A percentile compares a stretch with the other conserved stretches of the same genome.
These are phyloP conservation scores for Phytophthora multivora DNA, from an alignment of 352 stramenopile genomes.

Conservation along the genomic window DNA sequence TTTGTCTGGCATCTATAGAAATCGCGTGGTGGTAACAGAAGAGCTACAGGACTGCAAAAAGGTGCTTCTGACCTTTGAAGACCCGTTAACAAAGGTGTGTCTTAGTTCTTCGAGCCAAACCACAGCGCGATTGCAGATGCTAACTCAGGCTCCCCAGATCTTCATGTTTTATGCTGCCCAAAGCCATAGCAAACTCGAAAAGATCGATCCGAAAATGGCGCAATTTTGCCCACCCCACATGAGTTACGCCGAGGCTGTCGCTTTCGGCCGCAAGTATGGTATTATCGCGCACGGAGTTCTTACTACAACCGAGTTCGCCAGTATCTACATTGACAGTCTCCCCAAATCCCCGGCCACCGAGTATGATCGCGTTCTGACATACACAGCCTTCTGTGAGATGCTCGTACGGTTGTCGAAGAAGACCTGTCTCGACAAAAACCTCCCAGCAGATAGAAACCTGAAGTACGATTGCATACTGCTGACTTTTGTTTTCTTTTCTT, in stretches of 20 bases:
- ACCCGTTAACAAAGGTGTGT: conserved; percentile 57
- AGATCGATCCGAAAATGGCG: conserved; percentile 61
- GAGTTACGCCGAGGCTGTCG: conserved; percentile 72
- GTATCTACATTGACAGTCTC: conserved; percentile 78
- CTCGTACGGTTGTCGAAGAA: conserved; percentile 67
- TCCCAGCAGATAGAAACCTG: conserved; percentile 52
- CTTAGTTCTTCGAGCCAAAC: neutral
- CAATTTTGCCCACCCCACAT: conserved; percentile 55
- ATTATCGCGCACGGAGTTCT: conserved; percentile 78
- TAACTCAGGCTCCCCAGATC: conserved; percentile 34
- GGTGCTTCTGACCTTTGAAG: conserved; percentile 61
- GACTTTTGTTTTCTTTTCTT: neutral
- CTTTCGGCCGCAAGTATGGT: conserved; percentile 73
- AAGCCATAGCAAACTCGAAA: conserved; percentile 66
- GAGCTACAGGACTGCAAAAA: conserved; percentile 76
- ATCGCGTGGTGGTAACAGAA: conserved; percentile 44
- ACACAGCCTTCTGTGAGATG: conserved; percentile 65
- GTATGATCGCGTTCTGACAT: conserved; percentile 68
- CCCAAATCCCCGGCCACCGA: conserved; percentile 56
- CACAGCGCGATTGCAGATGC: neutral
- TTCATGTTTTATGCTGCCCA: conserved; percentile 60
- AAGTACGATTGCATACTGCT: conserved; percentile 41
- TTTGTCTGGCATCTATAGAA: conserved; percentile 25
- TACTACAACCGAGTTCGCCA: conserved; percentile 79
- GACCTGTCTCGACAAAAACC: conserved; percentile 36